A percentile compares a stretch with the other conserved stretches of the same genome.
Evolutionary conservation across 108 stramenopile genomes (phyloP).

Genomic region (Seminavis robusta): DNA sequence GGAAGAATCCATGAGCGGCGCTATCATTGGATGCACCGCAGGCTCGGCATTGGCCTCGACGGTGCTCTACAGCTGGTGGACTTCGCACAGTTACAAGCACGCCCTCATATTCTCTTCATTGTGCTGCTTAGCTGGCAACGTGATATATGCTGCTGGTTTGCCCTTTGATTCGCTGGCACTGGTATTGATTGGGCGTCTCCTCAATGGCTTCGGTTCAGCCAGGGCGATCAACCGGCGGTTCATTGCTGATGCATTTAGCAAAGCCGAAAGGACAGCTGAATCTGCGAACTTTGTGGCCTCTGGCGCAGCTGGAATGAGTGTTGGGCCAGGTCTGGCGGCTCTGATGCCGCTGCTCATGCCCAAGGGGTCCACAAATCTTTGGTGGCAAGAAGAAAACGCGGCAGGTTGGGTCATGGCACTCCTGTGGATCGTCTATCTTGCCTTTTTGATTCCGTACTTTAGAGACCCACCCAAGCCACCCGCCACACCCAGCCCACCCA

Average conservation of each 20-base stretch:
- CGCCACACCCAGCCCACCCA: too few species aligned
- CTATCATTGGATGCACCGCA: conserved; percentile 88
- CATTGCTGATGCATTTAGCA: conserved; percentile 78
- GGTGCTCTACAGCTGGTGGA: conserved; percentile 75
- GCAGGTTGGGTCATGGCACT: conserved; percentile 72
- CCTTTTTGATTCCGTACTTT: conserved; percentile 41
- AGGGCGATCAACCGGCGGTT: conserved; percentile 83
- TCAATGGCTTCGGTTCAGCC: conserved; percentile 82
- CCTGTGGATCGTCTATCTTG: conserved; percentile 54
- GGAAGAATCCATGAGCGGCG: conserved; percentile 58
- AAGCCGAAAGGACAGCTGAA: conserved; percentile 65
- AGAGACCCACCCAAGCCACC: too few species aligned
- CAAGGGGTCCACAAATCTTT: too few species aligned
- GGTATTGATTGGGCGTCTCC: conserved; percentile 75
- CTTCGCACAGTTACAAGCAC: conserved; percentile 69
- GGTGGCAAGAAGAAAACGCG: conserved; percentile 69
- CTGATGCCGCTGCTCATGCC: too few species aligned
- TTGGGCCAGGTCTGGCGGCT: conserved; percentile 75
- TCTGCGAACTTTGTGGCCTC: conserved; percentile 79
- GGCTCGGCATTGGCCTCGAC: conserved; percentile 73
- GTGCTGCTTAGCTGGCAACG: conserved; percentile 67
- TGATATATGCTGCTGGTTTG: conserved; percentile 78
- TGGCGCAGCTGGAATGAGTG: conserved; percentile 75
- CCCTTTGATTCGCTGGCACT: conserved; percentile 61
- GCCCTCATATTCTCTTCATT: conserved; percentile 75